Percentiles rank a stretch among this genome's conserved stretches.
These are phyloP conservation scores for Fusarium sp. DNA, from an alignment of 2,329 filamentous ascomycete genomes.

Conservation along the genomic window DNA sequence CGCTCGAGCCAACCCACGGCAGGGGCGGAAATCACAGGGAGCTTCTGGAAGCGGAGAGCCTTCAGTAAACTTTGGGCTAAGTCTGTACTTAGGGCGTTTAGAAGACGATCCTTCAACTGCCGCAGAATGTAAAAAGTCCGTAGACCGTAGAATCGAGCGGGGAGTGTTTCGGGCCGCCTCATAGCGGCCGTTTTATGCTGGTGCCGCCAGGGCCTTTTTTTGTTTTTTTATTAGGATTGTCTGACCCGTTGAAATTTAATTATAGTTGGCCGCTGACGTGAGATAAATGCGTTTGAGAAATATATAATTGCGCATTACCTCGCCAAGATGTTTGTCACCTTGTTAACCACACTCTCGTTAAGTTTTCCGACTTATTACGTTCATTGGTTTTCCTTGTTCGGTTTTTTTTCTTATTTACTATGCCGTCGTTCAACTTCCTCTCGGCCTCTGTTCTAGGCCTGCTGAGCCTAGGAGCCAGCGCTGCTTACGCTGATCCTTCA, in stretches of 20 bases:
- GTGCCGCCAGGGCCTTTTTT: background rate
- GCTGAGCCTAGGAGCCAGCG: constrained; percentile 21
- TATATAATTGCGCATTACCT: constrained; percentile 17
- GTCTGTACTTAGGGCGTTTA: background rate
- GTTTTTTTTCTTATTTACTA: background rate
- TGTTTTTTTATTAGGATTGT: constrained; percentile 1
- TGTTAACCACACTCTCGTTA: background rate
- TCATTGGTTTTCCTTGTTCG: constrained; percentile 3
- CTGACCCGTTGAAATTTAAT: background rate
- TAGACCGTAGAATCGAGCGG: background rate
- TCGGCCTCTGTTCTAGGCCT: constrained; percentile 34
- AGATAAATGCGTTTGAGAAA: background rate
- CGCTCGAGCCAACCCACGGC: constrained; percentile 8
- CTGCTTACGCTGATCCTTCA: background rate
- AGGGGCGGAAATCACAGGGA: constrained; percentile 27
- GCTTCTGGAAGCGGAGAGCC: constrained; percentile 16
- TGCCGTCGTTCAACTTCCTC: constrained; percentile 21
- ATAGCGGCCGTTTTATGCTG: background rate
- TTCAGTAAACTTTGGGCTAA: constrained; percentile 25
- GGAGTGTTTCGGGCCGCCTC: background rate
- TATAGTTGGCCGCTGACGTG: background rate
- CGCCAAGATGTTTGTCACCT: background rate
- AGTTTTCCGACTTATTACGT: constrained; percentile 3
- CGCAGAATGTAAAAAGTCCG: background rate
- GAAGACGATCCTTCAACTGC: constrained; percentile 26